Conservation (phyloP, 495 filamentous ascomycete species). For the Lasiosphaeria ovina region DNA sequence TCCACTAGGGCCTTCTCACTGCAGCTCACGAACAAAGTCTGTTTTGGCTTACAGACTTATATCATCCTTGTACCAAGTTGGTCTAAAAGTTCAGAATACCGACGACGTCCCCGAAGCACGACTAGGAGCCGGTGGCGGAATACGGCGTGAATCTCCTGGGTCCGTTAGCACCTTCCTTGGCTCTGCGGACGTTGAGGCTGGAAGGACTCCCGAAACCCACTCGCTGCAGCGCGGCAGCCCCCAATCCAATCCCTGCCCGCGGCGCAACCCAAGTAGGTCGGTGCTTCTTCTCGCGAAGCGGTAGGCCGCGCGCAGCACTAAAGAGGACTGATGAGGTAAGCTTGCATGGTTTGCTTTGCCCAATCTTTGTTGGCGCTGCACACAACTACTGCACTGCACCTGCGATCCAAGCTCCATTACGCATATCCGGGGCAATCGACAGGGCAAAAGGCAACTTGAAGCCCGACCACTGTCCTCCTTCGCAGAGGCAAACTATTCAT, state of each 20-base stretch:
- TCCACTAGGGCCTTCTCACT: no score
- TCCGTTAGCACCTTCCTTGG: no score
- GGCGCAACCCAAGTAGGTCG: not conserved
- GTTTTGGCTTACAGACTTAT: no score
- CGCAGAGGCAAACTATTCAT: not conserved
- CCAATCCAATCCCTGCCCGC: not conserved
- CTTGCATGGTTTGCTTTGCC: slow-evolving; percentile 3
- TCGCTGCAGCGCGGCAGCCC: no score
- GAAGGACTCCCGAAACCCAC: no score
- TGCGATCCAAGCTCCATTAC: slow-evolving; percentile 7
- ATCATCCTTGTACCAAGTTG: no score
- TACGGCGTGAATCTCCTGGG: no score
- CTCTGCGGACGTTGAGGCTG: no score
- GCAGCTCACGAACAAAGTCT: no score
- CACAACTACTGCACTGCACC: not conserved
- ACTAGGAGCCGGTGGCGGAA: no score
- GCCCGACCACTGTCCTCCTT: not conserved
- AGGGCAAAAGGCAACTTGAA: slow-evolving; percentile 2
- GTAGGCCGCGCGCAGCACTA: not conserved
- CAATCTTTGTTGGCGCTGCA: slow-evolving; percentile 6
- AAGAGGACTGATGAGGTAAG: slow-evolving; percentile 12
- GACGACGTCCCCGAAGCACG: no score
- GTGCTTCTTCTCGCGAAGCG: not conserved
- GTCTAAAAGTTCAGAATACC: no score
- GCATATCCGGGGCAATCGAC: slow-evolving; percentile 1